phyloP scores from a whole-genome alignment of 805 yeast genomes.

The Metahyphopichia silvanorum region DNA sequence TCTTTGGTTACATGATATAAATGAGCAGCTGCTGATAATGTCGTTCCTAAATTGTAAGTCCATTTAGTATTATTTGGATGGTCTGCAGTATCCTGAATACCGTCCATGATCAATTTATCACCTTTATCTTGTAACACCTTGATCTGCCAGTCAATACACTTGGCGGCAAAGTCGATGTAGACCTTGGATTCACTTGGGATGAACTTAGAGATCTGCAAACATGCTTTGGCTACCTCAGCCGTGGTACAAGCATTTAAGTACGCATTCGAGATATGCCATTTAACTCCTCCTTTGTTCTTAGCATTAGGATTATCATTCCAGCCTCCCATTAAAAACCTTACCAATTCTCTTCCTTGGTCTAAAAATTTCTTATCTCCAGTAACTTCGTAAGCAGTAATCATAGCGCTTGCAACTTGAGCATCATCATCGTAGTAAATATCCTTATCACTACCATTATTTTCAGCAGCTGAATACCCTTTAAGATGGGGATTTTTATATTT shows the following conservation, averaged over 20 bases:
- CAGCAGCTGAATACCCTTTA: slow-evolving; percentile 65
- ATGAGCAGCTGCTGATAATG: slow-evolving; percentile 51
- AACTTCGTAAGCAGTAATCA: slow-evolving; percentile 65
- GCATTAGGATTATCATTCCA: slow-evolving; percentile 45
- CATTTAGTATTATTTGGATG: slow-evolving; percentile 51
- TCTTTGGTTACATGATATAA: slow-evolving; percentile 51
- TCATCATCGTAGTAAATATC: slow-evolving; percentile 75
- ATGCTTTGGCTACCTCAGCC: slow-evolving; percentile 63
- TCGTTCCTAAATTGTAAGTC: slow-evolving; percentile 68
- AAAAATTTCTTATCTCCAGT: slow-evolving; percentile 53
- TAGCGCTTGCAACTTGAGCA: slow-evolving; percentile 68
- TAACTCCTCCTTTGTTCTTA: slow-evolving; percentile 55
- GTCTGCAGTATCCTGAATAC: slow-evolving; percentile 46
- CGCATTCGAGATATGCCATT: slow-evolving; percentile 61
- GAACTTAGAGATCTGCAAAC: slow-evolving; percentile 53
- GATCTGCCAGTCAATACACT: slow-evolving; percentile 58
- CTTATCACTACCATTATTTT: slow-evolving; percentile 52
- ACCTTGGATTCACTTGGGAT: slow-evolving; percentile 44
- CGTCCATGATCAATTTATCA: slow-evolving; percentile 60
- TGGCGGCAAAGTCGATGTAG: slow-evolving; percentile 58
- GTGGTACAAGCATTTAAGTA: slow-evolving; percentile 67
- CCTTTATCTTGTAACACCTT: slow-evolving; percentile 47
- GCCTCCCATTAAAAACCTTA: slow-evolving; percentile 63
- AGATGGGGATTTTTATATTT: slow-evolving; percentile 48
- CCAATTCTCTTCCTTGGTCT: slow-evolving; percentile 55